Conservation (phyloP, 148 eudicot species). For the Polygonum maritimum region DNA sequence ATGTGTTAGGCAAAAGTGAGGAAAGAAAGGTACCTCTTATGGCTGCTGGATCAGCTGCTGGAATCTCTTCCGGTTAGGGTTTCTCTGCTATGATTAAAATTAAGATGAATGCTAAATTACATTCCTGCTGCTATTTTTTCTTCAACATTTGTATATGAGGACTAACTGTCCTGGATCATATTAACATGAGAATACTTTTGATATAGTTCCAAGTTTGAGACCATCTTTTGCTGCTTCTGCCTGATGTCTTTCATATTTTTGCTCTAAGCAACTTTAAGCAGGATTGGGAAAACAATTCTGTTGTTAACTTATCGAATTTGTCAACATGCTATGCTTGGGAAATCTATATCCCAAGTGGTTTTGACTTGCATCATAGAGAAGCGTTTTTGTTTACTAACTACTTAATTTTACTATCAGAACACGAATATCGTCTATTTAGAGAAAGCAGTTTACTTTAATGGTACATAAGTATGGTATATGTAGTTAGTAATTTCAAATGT, state of each 20-base stretch:
- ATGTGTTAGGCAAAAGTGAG: conserved; percentile 30
- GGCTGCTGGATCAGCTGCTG: conserved; percentile 98
- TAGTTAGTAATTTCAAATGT: not conserved
- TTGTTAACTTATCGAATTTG: not conserved
- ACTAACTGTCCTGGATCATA: not conserved
- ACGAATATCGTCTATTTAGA: not conserved
- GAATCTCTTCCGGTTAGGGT: conserved; percentile 84
- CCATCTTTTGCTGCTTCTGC: not conserved
- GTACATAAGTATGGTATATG: not conserved
- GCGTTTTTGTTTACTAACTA: not conserved
- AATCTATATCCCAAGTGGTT: not conserved
- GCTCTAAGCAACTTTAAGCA: not conserved
- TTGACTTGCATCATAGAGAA: not conserved
- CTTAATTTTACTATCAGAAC: not conserved
- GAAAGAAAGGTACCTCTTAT: conserved; percentile 55
- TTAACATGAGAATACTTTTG: not conserved
- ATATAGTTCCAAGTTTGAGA: not conserved
- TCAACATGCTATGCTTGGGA: not conserved
- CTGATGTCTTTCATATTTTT: not conserved
- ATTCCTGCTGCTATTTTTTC: not conserved
- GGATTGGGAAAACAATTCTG: too few relatives aligned
- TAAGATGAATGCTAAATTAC: not conserved
- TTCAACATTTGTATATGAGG: not conserved
- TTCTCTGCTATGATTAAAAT: conserved; percentile 20
- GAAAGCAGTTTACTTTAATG: not conserved